phyloP scores from a whole-genome alignment of 1,284 basidiomycete genomes.

The Hymenochaete sp. region DNA sequence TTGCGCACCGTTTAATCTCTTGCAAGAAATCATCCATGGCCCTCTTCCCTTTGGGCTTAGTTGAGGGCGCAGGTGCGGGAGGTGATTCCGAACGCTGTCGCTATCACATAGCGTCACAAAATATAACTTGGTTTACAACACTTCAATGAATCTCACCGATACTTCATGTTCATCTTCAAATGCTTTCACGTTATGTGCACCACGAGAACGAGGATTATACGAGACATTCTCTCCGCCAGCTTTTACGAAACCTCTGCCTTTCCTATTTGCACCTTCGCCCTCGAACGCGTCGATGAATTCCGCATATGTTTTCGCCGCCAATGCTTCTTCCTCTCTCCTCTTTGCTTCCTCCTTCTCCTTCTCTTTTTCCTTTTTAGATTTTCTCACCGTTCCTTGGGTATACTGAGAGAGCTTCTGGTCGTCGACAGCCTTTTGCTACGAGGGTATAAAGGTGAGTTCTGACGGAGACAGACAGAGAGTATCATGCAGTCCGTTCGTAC shows the following conservation, averaged over 20 bases:
- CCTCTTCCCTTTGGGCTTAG: slow-evolving; percentile 79
- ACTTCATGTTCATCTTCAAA: slow-evolving; percentile 27
- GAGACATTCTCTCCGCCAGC: slow-evolving; percentile 45
- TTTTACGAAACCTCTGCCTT: slow-evolving; percentile 64
- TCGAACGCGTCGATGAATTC: slow-evolving; percentile 87
- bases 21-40: slow-evolving; percentile 91
- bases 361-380: slow-evolving; percentile 79
- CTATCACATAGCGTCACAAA: slow-evolving; percentile 21
- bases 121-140: slow-evolving; percentile 16
- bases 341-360: slow-evolving; percentile 84
- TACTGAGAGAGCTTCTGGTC: slow-evolving; percentile 72
- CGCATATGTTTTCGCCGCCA: slow-evolving; percentile 69
- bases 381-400: slow-evolving; percentile 62
- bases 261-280: slow-evolving; percentile 49
- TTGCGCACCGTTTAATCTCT: slow-evolving; percentile 89
- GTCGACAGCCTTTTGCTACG: slow-evolving; percentile 70
- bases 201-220: slow-evolving; percentile 31
- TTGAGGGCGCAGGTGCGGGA: slow-evolving; percentile 27
- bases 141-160: slow-evolving; percentile 16
- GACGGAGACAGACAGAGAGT: slow-evolving; percentile 38
- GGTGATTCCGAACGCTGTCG: slow-evolving; percentile 46
- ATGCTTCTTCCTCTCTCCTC: slow-evolving; percentile 73
- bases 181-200: slow-evolving; percentile 22
- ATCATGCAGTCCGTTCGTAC: slow-evolving; percentile 64
- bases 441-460: slow-evolving; percentile 22